Conservation (phyloP, 2,329 filamentous ascomycete species). For the Colletotrichum sp. region DNA sequence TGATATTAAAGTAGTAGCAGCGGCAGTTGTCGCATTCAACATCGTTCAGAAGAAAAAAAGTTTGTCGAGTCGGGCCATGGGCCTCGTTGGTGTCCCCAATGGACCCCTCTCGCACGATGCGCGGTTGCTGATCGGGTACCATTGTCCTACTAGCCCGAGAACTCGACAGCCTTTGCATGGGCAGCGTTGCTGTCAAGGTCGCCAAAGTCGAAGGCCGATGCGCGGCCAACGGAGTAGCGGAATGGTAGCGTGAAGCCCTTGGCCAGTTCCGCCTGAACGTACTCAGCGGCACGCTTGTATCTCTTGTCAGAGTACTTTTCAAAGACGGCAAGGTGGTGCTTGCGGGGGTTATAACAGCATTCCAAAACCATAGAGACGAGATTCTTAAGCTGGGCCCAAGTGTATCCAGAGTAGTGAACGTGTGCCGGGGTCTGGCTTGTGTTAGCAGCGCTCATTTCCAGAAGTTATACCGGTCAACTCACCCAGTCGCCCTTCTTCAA, state of each 20-base stretch:
- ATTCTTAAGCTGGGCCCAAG: conserved; percentile 80
- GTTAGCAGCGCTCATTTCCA: conserved; percentile 36
- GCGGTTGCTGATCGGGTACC: conserved; percentile 1
- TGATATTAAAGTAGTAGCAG: background rate
- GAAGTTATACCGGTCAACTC: conserved; percentile 44
- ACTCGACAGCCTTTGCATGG: conserved; percentile 17
- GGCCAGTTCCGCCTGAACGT: conserved; percentile 77
- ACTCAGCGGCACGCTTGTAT: conserved; percentile 83
- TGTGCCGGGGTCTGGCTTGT: conserved; percentile 73
- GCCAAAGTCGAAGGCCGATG: conserved; percentile 21
- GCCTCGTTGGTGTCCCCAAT: background rate
- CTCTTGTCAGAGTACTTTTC: conserved; percentile 91
- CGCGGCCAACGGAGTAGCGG: conserved; percentile 41
- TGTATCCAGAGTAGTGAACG: conserved; percentile 93
- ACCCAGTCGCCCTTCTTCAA: conserved; percentile 94
- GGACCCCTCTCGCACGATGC: background rate
- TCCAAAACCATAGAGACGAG: conserved; percentile 81
- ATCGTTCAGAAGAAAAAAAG: conserved; percentile 1
- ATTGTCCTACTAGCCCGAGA: conserved; percentile 20
- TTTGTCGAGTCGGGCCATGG: background rate
- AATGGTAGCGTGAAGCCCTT: conserved; percentile 61
- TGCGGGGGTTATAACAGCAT: conserved; percentile 81
- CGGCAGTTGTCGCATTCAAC: background rate
- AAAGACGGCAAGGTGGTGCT: conserved; percentile 86
- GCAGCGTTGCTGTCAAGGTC: conserved; percentile 11